These are phyloP conservation scores for Larix kaempferi DNA, from an alignment of 75 land plant species.

Conservation along the genomic window DNA sequence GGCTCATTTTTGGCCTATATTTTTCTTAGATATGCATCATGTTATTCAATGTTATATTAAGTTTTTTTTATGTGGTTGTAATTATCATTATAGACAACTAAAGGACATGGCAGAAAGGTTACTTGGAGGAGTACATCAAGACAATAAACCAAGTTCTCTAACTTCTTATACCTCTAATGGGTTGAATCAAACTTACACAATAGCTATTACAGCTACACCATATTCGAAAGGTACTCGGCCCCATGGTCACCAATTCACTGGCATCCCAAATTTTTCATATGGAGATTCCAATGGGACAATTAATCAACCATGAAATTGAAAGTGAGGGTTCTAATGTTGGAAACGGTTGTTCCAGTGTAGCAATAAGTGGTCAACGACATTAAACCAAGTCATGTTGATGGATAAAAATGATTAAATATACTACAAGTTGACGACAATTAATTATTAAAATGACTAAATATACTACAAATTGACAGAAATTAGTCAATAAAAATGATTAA, in stretches of 20 bases:
- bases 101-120: constrained; percentile 93
- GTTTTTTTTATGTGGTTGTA: not conserved
- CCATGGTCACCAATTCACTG: not conserved
- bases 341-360: constrained; percentile 5
- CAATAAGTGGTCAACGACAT: not conserved
- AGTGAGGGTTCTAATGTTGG: constrained; percentile 7
- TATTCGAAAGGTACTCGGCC: not conserved
- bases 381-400: constrained; percentile 2
- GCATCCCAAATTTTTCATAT: not conserved
- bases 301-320: not conserved
- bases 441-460: too few species aligned
- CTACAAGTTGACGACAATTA: too few species aligned
- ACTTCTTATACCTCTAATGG: not conserved
- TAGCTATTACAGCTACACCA: not conserved
- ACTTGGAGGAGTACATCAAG: constrained; percentile 38
- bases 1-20: not conserved
- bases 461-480: too few species aligned
- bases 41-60: not conserved
- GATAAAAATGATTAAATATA: too few species aligned
- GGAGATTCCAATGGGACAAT: constrained; percentile 12
- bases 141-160: constrained; percentile 3
- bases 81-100: constrained; percentile 42
- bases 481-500: too few species aligned
- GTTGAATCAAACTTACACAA: not conserved
- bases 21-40: not conserved